Evolutionary conservation across 345 rosid species (phyloP).

Genomic region (Citrus cavaleriei): DNA sequence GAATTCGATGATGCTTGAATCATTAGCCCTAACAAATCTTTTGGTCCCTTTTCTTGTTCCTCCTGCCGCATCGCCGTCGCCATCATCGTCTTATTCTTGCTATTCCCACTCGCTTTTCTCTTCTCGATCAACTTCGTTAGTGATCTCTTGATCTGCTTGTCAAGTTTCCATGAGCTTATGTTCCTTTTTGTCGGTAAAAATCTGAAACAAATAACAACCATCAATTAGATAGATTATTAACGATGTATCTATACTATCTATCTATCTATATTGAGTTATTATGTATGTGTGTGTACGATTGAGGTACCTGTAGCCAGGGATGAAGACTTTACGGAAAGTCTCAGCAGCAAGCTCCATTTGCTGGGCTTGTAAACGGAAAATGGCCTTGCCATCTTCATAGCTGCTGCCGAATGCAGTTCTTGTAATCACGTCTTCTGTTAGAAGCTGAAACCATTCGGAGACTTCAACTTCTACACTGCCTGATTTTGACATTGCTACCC

Average conservation of each 20-base stretch:
- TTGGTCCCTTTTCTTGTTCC: constrained; percentile 24
- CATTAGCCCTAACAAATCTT: constrained; percentile 52
- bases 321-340: constrained; percentile 60
- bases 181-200: constrained; percentile 74
- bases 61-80: background rate
- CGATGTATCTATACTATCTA: no score
- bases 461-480: constrained; percentile 57
- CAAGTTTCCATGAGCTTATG: constrained; percentile 68
- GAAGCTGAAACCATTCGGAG: constrained; percentile 54
- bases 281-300: background rate
- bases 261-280: no score
- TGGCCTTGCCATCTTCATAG: constrained; percentile 71
- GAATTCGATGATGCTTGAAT: constrained; percentile 50
- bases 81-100: no score
- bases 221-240: background rate
- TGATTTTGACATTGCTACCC: constrained; percentile 34
- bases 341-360: constrained; percentile 71
- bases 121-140: constrained; percentile 48
- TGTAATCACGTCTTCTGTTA: constrained; percentile 76
- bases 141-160: constrained; percentile 58
- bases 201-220: constrained; percentile 19
- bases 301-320: constrained; percentile 71
- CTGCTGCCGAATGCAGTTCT: constrained; percentile 78
- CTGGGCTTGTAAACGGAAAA: constrained; percentile 62
- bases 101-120: constrained; percentile 16